Conservation (phyloP, 140 eudicot genomes). For the Senecio squalidus region DNA sequence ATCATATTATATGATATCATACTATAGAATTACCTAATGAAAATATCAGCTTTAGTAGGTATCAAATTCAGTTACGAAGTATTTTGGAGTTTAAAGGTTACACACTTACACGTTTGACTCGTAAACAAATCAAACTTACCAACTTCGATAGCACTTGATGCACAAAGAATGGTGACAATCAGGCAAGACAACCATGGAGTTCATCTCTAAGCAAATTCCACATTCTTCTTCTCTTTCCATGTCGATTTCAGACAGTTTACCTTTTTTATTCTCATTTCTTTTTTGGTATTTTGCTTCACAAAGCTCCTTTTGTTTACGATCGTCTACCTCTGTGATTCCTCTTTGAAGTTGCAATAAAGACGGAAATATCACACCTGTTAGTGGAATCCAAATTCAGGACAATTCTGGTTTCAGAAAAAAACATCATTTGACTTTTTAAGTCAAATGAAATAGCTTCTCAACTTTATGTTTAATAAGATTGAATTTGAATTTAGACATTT, state of each 20-base stretch:
- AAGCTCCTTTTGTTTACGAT: slow-evolving; percentile 70
- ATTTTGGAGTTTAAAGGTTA: background rate
- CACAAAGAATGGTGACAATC: slow-evolving; percentile 76
- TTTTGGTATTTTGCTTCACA: slow-evolving; percentile 55
- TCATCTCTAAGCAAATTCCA: slow-evolving; percentile 76
- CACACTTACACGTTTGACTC: background rate
- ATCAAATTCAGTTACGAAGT: too few species aligned
- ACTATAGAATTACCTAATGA: background rate
- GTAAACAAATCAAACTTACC: slow-evolving; percentile 42
- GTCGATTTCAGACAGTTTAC: slow-evolving; percentile 61
- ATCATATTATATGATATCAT: slow-evolving; percentile 15
- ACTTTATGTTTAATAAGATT: too few species aligned
- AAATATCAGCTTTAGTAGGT: too few species aligned
- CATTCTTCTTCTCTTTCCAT: slow-evolving; percentile 94
- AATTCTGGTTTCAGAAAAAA: too few species aligned
- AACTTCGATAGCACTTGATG: slow-evolving; percentile 66
- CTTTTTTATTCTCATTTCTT: slow-evolving; percentile 44
- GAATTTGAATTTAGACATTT: too few species aligned
- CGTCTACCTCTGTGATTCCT: slow-evolving; percentile 80
- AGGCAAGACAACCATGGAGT: slow-evolving; percentile 73
- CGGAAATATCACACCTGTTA: slow-evolving; percentile 71
- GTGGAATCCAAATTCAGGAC: slow-evolving; percentile 16
- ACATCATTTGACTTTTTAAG: too few species aligned
- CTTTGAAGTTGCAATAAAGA: slow-evolving; percentile 79
- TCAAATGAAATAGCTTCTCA: too few species aligned